phyloP scores from a whole-genome alignment of 441 rosid genomes.

The Euphorbia schlechtendalii region DNA sequence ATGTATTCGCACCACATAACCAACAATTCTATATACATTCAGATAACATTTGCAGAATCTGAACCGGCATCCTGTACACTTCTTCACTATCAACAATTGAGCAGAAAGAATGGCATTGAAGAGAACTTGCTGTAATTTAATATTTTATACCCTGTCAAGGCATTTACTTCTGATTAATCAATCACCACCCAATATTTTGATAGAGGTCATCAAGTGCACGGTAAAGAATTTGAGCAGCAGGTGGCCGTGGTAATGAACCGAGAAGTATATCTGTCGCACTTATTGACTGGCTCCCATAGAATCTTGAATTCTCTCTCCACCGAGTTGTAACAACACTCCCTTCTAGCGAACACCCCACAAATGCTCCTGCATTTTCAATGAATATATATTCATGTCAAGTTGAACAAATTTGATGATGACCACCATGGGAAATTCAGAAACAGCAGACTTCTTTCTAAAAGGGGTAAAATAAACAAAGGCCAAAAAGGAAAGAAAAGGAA shows the following conservation, averaged over 20 bases:
- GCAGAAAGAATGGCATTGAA: constrained; percentile 7
- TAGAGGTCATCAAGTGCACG: constrained; percentile 63
- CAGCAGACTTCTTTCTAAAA: not conserved
- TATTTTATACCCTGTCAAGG: not conserved
- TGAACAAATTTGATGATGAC: not conserved
- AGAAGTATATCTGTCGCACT: constrained; percentile 70
- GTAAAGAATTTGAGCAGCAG: constrained; percentile 80
- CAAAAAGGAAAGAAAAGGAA: not conserved
- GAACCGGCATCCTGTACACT: constrained; percentile 3
- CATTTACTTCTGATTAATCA: not conserved
- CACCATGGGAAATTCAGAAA: not conserved
- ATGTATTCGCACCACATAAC: constrained; percentile 2
- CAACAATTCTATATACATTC: constrained; percentile 4
- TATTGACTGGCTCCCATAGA: constrained; percentile 82
- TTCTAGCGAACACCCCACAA: constrained; percentile 89
- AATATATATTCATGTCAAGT: not conserved
- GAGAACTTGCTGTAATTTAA: not conserved
- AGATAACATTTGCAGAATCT: constrained; percentile 1
- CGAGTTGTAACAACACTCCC: constrained; percentile 83
- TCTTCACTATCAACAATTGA: not conserved
- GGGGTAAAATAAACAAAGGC: not conserved
- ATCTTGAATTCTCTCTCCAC: constrained; percentile 61
- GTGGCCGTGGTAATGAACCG: constrained; percentile 77
- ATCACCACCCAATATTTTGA: constrained; percentile 46
- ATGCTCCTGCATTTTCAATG: constrained; percentile 56